These are phyloP conservation scores for Globisporangium nodosum DNA, from an alignment of 352 stramenopile species.

Conservation along the genomic window DNA sequence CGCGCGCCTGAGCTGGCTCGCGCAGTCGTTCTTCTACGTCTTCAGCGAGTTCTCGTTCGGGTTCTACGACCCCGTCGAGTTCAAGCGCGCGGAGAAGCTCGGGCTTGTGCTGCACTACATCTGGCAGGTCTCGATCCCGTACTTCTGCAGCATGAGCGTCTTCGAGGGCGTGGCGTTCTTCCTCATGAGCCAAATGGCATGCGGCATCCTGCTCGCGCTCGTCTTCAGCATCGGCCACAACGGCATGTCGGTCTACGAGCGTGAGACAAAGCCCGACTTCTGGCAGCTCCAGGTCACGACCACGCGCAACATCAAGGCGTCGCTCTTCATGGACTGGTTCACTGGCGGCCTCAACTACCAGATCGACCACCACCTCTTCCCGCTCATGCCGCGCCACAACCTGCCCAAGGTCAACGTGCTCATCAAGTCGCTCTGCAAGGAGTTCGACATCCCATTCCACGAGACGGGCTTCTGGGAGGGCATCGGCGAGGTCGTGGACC, in stretches of 20 bases:
- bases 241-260: slow-evolving; percentile 97
- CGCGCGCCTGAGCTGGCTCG: slow-evolving; percentile 94
- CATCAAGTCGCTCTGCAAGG: slow-evolving; percentile 96
- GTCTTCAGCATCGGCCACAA: slow-evolving; percentile 98
- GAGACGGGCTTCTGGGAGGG: slow-evolving; percentile 92
- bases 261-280: slow-evolving; percentile 94
- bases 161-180: slow-evolving; percentile 76
- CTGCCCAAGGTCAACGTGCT: slow-evolving; percentile 91
- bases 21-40: slow-evolving; percentile 95
- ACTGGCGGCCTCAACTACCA: slow-evolving; percentile 98
- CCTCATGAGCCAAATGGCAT: slow-evolving; percentile 83
- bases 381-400: slow-evolving; percentile 96
- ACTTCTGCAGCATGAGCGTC: slow-evolving; percentile 59
- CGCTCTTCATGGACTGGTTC: slow-evolving; percentile 97
- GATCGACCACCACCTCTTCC: slow-evolving; percentile 99
- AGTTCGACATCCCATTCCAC: slow-evolving; percentile 96
- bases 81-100: slow-evolving; percentile 73
- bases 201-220: slow-evolving; percentile 92
- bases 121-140: slow-evolving; percentile 88
- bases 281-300: slow-evolving; percentile 98
- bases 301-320: slow-evolving; percentile 94
- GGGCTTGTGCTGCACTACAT: slow-evolving; percentile 87
- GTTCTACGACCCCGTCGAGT: slow-evolving; percentile 82
- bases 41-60: slow-evolving; percentile 85
- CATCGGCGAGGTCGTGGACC: slow-evolving; percentile 92